A percentile compares a stretch with the other conserved stretches of the same genome.
Conservation (phyloP, 2,329 filamentous ascomycete species). For the Paradendryphiella salina region DNA sequence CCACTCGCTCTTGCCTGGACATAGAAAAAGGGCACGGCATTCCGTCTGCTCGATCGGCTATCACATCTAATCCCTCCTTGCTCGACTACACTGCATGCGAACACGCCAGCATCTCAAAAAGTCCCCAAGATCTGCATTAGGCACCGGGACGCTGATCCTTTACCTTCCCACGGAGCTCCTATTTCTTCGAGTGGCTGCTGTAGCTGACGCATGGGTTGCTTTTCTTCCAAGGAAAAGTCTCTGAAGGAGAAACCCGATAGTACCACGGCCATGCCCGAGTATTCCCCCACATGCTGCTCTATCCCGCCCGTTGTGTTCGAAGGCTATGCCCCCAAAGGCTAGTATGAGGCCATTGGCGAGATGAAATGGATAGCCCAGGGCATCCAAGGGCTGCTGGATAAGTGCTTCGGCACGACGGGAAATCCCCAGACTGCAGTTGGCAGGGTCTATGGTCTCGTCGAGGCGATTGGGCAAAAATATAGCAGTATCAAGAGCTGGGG, state of each 20-base stretch:
- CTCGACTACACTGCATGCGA: not conserved
- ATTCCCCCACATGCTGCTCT: not conserved
- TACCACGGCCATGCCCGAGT: not conserved
- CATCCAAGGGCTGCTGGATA: not conserved
- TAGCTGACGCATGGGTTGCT: not conserved
- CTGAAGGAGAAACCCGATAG: not conserved
- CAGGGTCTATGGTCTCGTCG: not conserved
- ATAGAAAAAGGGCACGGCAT: not conserved
- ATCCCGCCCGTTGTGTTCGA: not conserved
- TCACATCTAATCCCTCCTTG: not conserved
- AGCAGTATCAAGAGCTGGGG: not conserved
- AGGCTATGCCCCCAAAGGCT: not conserved
- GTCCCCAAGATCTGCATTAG: not conserved
- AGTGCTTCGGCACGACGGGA: not conserved
- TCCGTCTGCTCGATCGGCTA: not conserved
- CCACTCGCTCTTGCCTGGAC: not conserved
- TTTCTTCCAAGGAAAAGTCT: not conserved
- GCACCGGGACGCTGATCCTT: not conserved
- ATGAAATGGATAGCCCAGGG: not conserved
- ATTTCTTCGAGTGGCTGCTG: not conserved
- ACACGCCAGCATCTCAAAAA: not conserved
- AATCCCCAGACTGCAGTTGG: not conserved
- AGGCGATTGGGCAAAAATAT: not conserved
- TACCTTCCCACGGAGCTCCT: not conserved
- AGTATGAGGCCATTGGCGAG: not conserved